Evolutionary conservation across 208 protist genomes (phyloP).

Genomic region (Tritrichomonas musculus): DNA sequence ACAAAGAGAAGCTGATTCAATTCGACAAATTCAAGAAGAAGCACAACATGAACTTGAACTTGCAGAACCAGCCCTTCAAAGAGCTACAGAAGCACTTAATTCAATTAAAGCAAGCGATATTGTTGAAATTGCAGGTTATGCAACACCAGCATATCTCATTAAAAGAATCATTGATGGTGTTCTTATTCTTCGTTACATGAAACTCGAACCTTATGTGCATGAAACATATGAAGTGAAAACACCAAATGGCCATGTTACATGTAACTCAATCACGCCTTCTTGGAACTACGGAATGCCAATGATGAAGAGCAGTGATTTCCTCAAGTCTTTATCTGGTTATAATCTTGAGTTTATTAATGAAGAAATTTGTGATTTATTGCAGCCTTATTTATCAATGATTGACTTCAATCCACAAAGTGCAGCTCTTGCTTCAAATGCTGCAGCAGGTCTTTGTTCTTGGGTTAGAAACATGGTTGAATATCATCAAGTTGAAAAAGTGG

Average conservation of each 20-base stretch:
- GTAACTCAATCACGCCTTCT: background rate
- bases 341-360: slow-evolving; percentile 84
- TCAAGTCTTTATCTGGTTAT: background rate
- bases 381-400: slow-evolving; percentile 86
- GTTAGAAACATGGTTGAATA: slow-evolving; percentile 88
- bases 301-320: background rate
- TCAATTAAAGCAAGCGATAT: slow-evolving; percentile 52
- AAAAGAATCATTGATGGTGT: slow-evolving; percentile 93
- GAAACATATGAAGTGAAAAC: background rate
- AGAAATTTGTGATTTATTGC: slow-evolving; percentile 89
- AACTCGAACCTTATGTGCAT: background rate
- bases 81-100: slow-evolving; percentile 43
- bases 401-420: slow-evolving; percentile 83
- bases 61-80: slow-evolving; percentile 40
- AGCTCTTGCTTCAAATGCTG: slow-evolving; percentile 54
- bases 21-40: slow-evolving; percentile 42
- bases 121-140: slow-evolving; percentile 70
- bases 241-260: background rate
- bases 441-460: slow-evolving; percentile 80
- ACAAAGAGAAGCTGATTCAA: slow-evolving; percentile 42
- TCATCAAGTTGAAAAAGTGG: slow-evolving; percentile 86
- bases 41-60: slow-evolving; percentile 41
- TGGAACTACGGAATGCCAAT: background rate
- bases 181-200: slow-evolving; percentile 60
- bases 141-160: slow-evolving; percentile 84